Percentiles rank a stretch among this genome's conserved stretches.
Conservation (phyloP, 1,139 yeast species). For the Sugiyamaella pinicola region DNA sequence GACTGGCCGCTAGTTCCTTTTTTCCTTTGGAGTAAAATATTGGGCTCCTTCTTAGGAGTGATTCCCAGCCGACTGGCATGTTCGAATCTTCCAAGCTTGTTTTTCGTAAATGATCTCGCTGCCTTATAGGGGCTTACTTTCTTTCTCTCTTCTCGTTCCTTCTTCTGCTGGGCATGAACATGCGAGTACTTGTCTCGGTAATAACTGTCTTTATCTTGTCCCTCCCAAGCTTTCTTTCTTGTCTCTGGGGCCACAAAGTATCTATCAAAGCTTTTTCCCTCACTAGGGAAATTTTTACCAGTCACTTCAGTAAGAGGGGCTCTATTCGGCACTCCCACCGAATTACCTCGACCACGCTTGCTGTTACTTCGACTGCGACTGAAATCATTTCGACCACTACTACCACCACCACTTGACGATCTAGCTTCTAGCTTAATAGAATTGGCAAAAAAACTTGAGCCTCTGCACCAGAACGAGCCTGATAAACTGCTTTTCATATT, state of each 20-base stretch:
- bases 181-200: conserved; percentile 60
- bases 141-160: conserved; percentile 24
- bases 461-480: neutral
- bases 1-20: conserved; percentile 26
- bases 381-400: neutral
- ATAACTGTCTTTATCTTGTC: conserved; percentile 55
- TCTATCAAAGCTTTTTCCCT: conserved; percentile 44
- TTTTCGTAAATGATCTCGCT: conserved; percentile 24
- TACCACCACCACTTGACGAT: neutral
- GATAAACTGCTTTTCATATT: neutral
- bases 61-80: conserved; percentile 15
- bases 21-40: conserved; percentile 24
- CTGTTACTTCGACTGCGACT: neutral
- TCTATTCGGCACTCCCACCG: conserved; percentile 2
- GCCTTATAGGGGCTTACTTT: conserved; percentile 22
- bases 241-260: conserved; percentile 47
- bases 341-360: neutral
- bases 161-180: conserved; percentile 54
- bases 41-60: conserved; percentile 17
- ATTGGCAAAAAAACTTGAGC: neutral
- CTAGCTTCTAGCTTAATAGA: neutral
- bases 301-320: conserved; percentile 10
- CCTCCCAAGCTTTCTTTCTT: conserved; percentile 60
- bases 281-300: conserved; percentile 15
- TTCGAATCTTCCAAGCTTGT: conserved; percentile 21